These are phyloP conservation scores for Calonectria montana DNA, from an alignment of 2,329 filamentous ascomycete species.

Conservation along the genomic window DNA sequence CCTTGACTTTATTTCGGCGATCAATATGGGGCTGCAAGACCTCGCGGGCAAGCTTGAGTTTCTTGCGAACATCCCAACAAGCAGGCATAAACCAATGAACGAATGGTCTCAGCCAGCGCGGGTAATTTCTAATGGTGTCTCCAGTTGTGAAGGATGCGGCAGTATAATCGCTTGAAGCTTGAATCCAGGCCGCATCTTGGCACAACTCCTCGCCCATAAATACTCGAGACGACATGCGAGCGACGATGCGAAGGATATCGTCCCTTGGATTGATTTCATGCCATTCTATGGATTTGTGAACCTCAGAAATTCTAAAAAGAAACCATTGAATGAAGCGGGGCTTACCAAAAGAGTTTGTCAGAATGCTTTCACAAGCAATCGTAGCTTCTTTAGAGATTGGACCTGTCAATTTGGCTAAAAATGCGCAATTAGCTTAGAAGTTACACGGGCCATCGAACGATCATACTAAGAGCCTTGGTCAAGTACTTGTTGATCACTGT, in stretches of 20 bases:
- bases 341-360: not conserved
- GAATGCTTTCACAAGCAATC: not conserved
- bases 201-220: not conserved
- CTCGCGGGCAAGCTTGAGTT: not conserved
- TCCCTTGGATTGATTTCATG: not conserved
- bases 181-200: not conserved
- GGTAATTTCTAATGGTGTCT: not conserved
- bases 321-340: accelerated
- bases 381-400: not conserved
- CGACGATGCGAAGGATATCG: not conserved
- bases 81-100: not conserved
- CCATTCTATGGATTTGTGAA: not conserved
- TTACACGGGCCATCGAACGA: too few species aligned
- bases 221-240: not conserved
- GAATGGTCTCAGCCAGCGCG: not conserved
- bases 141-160: not conserved
- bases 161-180: not conserved
- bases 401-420: not conserved
- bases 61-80: not conserved
- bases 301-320: too few species aligned
- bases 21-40: not conserved
- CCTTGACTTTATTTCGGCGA: not conserved
- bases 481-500: not conserved
- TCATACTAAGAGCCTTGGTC: not conserved
- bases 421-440: too few species aligned